Evolutionary conservation across 768 basidiomycete species (phyloP).

Genomic region (Amanita fuliginea): DNA sequence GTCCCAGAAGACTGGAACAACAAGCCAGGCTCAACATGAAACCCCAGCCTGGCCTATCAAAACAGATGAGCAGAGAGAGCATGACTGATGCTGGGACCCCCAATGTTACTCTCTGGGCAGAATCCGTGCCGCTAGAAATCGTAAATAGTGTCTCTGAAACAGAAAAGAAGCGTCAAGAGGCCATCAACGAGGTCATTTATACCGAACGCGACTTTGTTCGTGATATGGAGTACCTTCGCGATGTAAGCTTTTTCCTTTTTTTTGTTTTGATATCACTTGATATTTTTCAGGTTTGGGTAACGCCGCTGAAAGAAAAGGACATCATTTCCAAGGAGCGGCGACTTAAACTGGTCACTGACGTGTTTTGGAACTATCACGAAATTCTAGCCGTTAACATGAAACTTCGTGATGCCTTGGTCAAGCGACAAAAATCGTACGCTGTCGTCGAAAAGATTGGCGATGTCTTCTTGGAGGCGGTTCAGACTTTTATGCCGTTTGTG

Average conservation of each 20-base stretch:
- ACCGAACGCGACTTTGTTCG: conserved; percentile 97
- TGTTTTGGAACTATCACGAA: conserved; percentile 97
- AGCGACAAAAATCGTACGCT: conserved; percentile 90
- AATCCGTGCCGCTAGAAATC: conserved; percentile 91
- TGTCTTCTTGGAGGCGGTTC: conserved; percentile 77
- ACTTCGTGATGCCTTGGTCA: conserved; percentile 88
- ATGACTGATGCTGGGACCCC: conserved; percentile 55
- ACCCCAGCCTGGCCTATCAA: conserved; percentile 78
- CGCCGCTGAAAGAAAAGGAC: conserved; percentile 63
- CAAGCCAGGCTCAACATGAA: conserved; percentile 93
- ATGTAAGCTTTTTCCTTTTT: conserved; percentile 39
- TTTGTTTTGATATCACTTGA: neutral
- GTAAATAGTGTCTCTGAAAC: conserved; percentile 84
- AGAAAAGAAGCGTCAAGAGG: conserved; percentile 95
- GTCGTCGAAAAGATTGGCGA: conserved; percentile 91
- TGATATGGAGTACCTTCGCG: conserved; percentile 95
- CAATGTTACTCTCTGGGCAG: conserved; percentile 84
- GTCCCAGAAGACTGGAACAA: conserved; percentile 88
- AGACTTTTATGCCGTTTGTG: conserved; percentile 87
- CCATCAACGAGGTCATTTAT: conserved; percentile 92
- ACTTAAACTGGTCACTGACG: conserved; percentile 81
- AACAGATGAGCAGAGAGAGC: conserved; percentile 74
- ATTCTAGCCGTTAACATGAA: conserved; percentile 87
- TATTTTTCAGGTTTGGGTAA: conserved; percentile 68
- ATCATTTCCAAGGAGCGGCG: conserved; percentile 70